A percentile compares a stretch with the other conserved stretches of the same genome.
phyloP scores from a whole-genome alignment of 768 basidiomycete genomes.

The Pleurotus cornucopiae region DNA sequence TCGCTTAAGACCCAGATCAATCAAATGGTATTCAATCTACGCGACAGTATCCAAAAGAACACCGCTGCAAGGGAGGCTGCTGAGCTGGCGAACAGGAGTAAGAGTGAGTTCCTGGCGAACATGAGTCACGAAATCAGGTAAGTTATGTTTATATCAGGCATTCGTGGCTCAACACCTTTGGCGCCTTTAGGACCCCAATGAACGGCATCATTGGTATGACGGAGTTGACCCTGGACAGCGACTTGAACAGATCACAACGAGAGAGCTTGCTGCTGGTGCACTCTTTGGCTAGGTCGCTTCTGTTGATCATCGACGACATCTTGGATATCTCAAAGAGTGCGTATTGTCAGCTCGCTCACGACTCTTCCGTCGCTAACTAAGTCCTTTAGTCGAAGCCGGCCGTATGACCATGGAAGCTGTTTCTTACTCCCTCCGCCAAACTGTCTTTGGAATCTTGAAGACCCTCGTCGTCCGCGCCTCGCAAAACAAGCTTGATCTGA shows the following conservation, averaged over 20 bases:
- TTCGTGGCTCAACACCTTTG: background rate
- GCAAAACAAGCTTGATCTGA: constrained; percentile 93
- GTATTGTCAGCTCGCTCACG: constrained; percentile 24
- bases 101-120: constrained; percentile 98
- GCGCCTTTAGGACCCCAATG: constrained; percentile 84
- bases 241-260: constrained; percentile 89
- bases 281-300: constrained; percentile 84
- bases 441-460: constrained; percentile 96
- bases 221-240: constrained; percentile 93
- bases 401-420: constrained; percentile 99
- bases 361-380: constrained; percentile 11
- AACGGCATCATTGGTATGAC: constrained; percentile 99
- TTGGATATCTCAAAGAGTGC: constrained; percentile 99
- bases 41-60: constrained; percentile 98
- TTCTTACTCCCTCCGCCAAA: constrained; percentile 96
- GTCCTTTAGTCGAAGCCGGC: constrained; percentile 83
- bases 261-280: constrained; percentile 96
- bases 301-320: constrained; percentile 98
- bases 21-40: constrained; percentile 97
- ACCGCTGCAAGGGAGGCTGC: constrained; percentile 96
- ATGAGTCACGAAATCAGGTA: constrained; percentile 97
- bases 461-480: constrained; percentile 96
- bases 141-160: constrained; percentile 20
- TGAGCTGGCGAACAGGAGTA: constrained; percentile 94
- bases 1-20: constrained; percentile 98